Base-by-base conservation (phyloP, 257 asterid species). In the Jacaranda copaia region DNA sequence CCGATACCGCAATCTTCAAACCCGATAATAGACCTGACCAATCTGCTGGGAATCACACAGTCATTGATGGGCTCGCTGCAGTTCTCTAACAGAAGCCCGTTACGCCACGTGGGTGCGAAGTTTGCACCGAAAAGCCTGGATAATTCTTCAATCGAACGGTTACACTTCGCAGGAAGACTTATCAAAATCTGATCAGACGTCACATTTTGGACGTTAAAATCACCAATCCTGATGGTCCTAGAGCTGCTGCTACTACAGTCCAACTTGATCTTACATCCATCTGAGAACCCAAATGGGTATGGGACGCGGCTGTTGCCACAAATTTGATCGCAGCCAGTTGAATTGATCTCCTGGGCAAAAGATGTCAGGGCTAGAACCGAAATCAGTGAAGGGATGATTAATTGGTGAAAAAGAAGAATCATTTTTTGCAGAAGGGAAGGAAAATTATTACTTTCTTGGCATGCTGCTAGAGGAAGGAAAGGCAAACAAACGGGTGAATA, bases 261-360 rank as follows among this genome's bases (percentile, higher is more conserved):
- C 64, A 93, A 75, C 77, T 46, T 87, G 82, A 93, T 90, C 25
- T 19, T 6, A 43, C 93, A 90, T 6, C 82, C 85, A 0, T 77
- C 56, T 0, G 91, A 80, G 84, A 93, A 90, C 4, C 98, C 98
- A 59, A 93, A 91, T 0, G 98, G 98, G 58, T 85, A 87, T 2
- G 78, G 85, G 9, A 93, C 86, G 15, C 2, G 61, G 9, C 8
- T 18, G 38, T 2, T 12, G 57, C 85, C 85, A 73, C 93, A 88
- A 5, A 2, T 5, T 16, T 53, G 88, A 64, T 65, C 1, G 57
- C 97, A 91, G 4, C 2, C 13, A 12, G 62, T 5, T 43, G 71
- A 38, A 38, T 73, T 78, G 72, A 13, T 35, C 64, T 7, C 68
- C 39, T 32, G 81, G 9, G 79, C 77, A 14, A 49, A 43, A 5